phyloP scores from a whole-genome alignment of 2,329 filamentous ascomycete genomes.

The Talaromyces sp. region DNA sequence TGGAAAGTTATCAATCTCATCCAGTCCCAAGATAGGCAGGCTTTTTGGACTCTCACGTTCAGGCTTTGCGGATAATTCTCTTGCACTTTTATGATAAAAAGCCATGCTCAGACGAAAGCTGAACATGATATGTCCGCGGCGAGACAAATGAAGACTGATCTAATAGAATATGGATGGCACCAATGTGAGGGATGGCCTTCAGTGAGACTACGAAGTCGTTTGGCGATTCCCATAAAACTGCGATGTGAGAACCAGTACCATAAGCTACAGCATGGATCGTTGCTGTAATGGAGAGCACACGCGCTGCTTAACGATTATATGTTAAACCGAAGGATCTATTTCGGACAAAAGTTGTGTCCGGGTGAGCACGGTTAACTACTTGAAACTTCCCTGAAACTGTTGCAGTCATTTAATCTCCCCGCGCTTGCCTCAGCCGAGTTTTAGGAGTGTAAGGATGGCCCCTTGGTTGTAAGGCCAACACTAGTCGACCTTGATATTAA shows the following conservation, averaged over 20 bases:
- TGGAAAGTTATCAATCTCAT: too few species aligned
- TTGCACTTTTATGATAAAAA: too few species aligned
- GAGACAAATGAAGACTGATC: too few species aligned
- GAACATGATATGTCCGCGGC: too few species aligned
- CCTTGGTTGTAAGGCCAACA: constrained; percentile 6
- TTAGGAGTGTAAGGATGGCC: constrained; percentile 14
- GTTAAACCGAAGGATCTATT: constrained; percentile 20
- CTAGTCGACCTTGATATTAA: background rate
- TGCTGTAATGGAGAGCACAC: constrained; percentile 29
- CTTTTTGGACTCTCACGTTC: too few species aligned
- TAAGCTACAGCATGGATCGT: constrained; percentile 15
- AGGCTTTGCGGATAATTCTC: too few species aligned
- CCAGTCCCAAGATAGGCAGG: too few species aligned
- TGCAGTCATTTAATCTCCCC: constrained; percentile 18
- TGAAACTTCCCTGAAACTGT: constrained; percentile 27
- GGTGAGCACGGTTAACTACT: constrained; percentile 11
- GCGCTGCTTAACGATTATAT: constrained; percentile 29
- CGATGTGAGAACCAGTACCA: constrained; percentile 22
- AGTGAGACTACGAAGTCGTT: background rate
- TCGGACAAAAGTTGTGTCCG: constrained; percentile 18
- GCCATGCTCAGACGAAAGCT: too few species aligned
- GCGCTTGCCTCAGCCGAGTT: constrained; percentile 9
- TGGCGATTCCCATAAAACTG: constrained; percentile 33
- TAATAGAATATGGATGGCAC: too few species aligned
- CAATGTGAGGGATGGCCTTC: too few species aligned